phyloP scores from a whole-genome alignment of 805 yeast genomes.

The Suhomyces sp. region DNA sequence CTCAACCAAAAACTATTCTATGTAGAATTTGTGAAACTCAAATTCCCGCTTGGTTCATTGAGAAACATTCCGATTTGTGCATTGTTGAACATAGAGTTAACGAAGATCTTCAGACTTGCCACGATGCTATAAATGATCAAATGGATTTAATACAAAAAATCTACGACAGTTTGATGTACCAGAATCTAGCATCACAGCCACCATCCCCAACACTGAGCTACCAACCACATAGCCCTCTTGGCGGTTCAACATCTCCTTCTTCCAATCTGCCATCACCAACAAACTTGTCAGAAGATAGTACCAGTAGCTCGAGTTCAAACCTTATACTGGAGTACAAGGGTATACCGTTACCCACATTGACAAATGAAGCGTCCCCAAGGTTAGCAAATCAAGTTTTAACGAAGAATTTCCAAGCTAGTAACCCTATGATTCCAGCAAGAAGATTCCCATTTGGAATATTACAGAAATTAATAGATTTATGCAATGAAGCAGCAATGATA shows the following conservation, averaged over 20 bases:
- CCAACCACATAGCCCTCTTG: conserved; percentile 2
- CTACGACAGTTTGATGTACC: conserved; percentile 37
- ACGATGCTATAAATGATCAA: conserved; percentile 77
- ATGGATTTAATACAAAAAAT: conserved; percentile 48
- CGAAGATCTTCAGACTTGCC: conserved; percentile 70
- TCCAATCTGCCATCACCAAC: conserved; percentile 24
- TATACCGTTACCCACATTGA: conserved; percentile 42
- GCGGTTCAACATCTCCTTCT: conserved; percentile 21
- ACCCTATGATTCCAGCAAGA: conserved; percentile 42
- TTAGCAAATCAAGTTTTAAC: conserved; percentile 17
- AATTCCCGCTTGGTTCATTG: conserved; percentile 97
- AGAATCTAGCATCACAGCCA: conserved; percentile 17
- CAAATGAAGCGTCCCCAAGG: conserved; percentile 17
- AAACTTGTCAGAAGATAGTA: conserved; percentile 11
- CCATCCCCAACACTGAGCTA: conserved; percentile 11
- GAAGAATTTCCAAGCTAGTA: conserved; percentile 25
- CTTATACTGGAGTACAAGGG: conserved; percentile 56
- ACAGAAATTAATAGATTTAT: conserved; percentile 56
- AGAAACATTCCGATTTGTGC: conserved; percentile 85
- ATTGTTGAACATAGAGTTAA: conserved; percentile 79
- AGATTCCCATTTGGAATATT: conserved; percentile 65
- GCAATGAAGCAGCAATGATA: conserved; percentile 72
- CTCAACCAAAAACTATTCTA: conserved; percentile 77
- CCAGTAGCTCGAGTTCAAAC: not conserved
- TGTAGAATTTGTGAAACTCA: conserved; percentile 91